Evolutionary conservation across 2,329 filamentous ascomycete species (phyloP), one percentile per base, ranked within the genome.

Genomic region (Elsinoe fawcettii): DNA sequence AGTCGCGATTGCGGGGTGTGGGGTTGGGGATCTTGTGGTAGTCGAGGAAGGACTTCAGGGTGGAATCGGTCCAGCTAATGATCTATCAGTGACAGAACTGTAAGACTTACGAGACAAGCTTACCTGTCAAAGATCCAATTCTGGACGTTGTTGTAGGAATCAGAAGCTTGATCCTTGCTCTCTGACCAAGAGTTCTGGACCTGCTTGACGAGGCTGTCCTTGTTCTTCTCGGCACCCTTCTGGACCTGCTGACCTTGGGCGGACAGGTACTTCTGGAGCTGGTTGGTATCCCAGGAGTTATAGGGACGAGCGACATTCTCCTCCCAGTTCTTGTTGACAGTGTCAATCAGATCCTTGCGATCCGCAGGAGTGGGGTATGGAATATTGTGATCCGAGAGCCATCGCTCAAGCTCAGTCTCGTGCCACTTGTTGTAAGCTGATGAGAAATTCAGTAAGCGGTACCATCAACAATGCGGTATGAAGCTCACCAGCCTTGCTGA

Each of bases 371-470:
- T 85, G n/a, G 93, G 90, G 71, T 96, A 90, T 8, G 92, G 90
- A 58, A 99, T 80, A 70, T 91, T 83, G 75, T 97, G 82, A 70
- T 99, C 93, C 27, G 88, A 88, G 51, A 99, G 84, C 93, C 93
- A 99, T 67, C 91, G 84, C 77, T 99, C 92, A 27, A 99, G 83
- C 79, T 99, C 93, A 20, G 89, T 95, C 78, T 97, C 86, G 67
- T 97, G 92, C 93, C 93, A 99, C 72, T 93, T 96, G 76, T 97
- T 96, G 80, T 97, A 97, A 14, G 86, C 92, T 96, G 68, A 37
- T 51, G 44, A 64, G 65, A 61, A 60, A 64, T 67, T 57, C 57
- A 56, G 47, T 25, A 61, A 37, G 34, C 5, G 4, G 11, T 12
- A 64, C 59, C 59, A 61, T 61, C 60, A 68, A 62, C 30, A 5